phyloP scores from a whole-genome alignment of 2,329 filamentous ascomycete genomes.

The Periconia macrospinosa region DNA sequence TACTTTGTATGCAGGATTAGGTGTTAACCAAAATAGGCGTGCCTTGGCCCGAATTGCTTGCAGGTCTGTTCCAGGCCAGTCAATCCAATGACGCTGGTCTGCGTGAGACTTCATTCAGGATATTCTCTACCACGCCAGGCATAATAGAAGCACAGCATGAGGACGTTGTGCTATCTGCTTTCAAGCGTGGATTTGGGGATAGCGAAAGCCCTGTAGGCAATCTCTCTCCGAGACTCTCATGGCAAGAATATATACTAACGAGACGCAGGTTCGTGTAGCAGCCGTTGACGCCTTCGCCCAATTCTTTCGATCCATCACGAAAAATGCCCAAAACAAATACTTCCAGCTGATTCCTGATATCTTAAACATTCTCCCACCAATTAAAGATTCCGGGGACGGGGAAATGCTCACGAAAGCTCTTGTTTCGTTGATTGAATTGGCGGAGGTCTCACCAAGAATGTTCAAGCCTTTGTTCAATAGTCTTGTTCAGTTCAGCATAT shows the following conservation, averaged over 20 bases:
- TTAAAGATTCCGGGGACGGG: constrained; percentile 88
- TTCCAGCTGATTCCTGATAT: constrained; percentile 85
- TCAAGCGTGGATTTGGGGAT: constrained; percentile 90
- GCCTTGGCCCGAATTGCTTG: constrained; percentile 86
- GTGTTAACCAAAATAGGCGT: constrained; percentile 59
- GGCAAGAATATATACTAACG: constrained; percentile 10
- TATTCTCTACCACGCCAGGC: constrained; percentile 91
- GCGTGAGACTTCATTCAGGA: constrained; percentile 89
- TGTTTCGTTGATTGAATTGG: constrained; percentile 88
- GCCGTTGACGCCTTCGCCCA: constrained; percentile 96
- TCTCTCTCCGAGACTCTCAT: not conserved
- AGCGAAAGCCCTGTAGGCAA: constrained; percentile 70
- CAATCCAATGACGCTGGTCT: constrained; percentile 81
- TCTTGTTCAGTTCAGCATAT: constrained; percentile 88
- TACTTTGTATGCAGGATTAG: not conserved
- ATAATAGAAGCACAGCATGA: constrained; percentile 97
- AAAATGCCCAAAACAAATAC: constrained; percentile 88
- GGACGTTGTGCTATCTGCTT: constrained; percentile 83
- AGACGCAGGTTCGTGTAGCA: constrained; percentile 76
- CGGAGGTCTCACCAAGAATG: constrained; percentile 94
- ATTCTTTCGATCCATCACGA: constrained; percentile 88
- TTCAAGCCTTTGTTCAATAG: constrained; percentile 94
- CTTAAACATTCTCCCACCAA: constrained; percentile 88
- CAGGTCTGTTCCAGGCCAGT: constrained; percentile 84
- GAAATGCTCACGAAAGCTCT: constrained; percentile 90